Evolutionary conservation across 225 moss, liverwort and hornwort genomes (phyloP), one percentile per base, ranked within the genome.

Genomic region (Polytrichum commune): DNA sequence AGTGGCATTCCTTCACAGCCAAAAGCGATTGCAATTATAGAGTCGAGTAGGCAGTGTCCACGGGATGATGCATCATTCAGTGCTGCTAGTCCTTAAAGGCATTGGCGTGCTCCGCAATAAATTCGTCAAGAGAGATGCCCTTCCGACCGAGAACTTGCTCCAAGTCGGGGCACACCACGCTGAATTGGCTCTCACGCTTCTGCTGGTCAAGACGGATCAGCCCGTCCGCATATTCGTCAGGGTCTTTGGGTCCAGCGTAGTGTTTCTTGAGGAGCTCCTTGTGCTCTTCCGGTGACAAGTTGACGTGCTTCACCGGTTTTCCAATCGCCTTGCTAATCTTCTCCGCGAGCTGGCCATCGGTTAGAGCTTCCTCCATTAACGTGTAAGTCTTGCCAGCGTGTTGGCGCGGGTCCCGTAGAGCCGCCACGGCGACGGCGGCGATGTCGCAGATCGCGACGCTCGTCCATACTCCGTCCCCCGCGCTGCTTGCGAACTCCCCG

Each of bases 401-500:
- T 8, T 5, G 5, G 0, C 4, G 1, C 0, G 68, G 77, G 19
- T 83, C 5, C 5, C 28, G 70, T n/a, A 86, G 3, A 53, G 77
- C 86, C 23, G 10, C 66, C 24, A 1, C 80, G 1, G 71, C 80
- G 0, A 56, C 82, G 1, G 72, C 73, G 16, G 75, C 80, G 5
- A 86, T 65, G 69, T 86, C 82, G n/a, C 69, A 19, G 16, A 86
- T 2, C 5, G 82, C 77, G 18, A 86, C 75, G 4, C 18, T 73
- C 29, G 80, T 68, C 67, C 73, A 86, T 35, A 75, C 54, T 16
- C 82, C 80, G 1, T 78, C 75, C 1, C 77, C 80, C 2, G 73
- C 70, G 70, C 86, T 86, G 1, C 72, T 70, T 29, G 28, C 32
- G 61, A 86, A 77, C 73, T 72, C 72, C 1, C 77, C 80, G 1